Conservation (phyloP, 2,329 filamentous ascomycete genomes). For the Colletotrichum gloeosporioides region DNA sequence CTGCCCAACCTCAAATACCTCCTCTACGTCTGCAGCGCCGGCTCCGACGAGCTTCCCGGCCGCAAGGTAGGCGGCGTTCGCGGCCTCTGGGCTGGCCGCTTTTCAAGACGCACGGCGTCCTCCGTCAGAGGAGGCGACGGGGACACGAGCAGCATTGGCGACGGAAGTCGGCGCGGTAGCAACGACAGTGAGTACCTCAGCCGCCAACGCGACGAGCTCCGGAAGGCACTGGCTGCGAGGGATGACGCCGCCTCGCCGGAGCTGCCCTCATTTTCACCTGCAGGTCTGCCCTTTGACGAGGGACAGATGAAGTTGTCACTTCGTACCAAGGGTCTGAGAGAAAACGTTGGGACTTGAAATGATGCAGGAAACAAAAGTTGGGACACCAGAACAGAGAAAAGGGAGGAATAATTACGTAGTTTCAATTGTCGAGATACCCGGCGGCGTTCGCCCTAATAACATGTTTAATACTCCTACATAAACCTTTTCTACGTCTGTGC, state of each 20-base stretch:
- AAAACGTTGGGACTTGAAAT: constrained; percentile 38
- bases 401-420: not conserved
- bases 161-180: constrained; percentile 47
- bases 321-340: constrained; percentile 61
- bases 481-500: not conserved
- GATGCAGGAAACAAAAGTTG: not conserved
- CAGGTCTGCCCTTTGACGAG: constrained; percentile 51
- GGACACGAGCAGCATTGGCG: constrained; percentile 42
- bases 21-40: constrained; percentile 86
- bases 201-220: constrained; percentile 48
- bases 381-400: not conserved
- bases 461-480: constrained; percentile 1
- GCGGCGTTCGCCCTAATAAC: not conserved
- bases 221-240: constrained; percentile 35
- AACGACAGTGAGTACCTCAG: constrained; percentile 45
- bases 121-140: constrained; percentile 32
- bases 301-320: constrained; percentile 53
- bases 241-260: constrained; percentile 25
- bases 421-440: constrained; percentile 19
- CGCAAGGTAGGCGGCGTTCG: constrained; percentile 66
- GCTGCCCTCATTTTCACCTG: constrained; percentile 12
- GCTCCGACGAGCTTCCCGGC: constrained; percentile 67
- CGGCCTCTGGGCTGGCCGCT: constrained; percentile 58
- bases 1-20: constrained; percentile 93
- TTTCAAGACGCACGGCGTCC: constrained; percentile 37